Evolutionary conservation across 768 basidiomycete species (phyloP), one percentile per base, ranked within the genome.

Genomic region (Trametes meyenii): DNA sequence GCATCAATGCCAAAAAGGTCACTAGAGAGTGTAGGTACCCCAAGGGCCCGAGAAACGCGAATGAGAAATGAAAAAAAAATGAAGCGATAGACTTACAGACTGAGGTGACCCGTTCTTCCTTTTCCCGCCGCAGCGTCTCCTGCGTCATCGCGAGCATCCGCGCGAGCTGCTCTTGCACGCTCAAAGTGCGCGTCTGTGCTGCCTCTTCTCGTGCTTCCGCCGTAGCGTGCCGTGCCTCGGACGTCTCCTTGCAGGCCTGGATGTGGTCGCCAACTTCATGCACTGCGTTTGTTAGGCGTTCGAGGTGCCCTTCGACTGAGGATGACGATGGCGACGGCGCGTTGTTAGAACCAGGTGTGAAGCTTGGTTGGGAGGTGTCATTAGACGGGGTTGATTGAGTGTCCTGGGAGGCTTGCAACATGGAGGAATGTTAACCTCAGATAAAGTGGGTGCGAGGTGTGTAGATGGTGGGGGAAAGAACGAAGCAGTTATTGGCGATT

Each of bases 271-370:
- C 55, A 50, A 42, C 39, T 17, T 57, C 43, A 3, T 62, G 61
- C 21, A 62, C 56, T 5, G 50, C 50, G 21, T 23, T 21, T 2
- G 61, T 62, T 16, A 62, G 55, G 21, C 50, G 61, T 23, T 52
- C 50, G 61, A 62, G 48, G 35, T 62, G 55, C 33, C 53, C 61
- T 45, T 45, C 44, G 36, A 62, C 39, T 3, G 61, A 55, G 36
- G 55, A 21, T 39, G 54, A 2, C 12, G 60, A 50, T 17, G 14
- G 35, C n/a, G 57, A 38, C 11, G 42, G 10, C 3, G 60, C 3
- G 42, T 5, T 21, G 49, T 19, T 46, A 3, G 8, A 33, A 33
- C 45, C 24, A 21, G 45, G 45, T 11, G 45, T 46, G 23, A n/a
- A n/a, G n/a, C 45, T 46, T 19, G 45, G 45, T 11, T 46, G n/a